Conservation (phyloP, 2,329 filamentous ascomycete genomes). For the Trichophyton schoenleinii region DNA sequence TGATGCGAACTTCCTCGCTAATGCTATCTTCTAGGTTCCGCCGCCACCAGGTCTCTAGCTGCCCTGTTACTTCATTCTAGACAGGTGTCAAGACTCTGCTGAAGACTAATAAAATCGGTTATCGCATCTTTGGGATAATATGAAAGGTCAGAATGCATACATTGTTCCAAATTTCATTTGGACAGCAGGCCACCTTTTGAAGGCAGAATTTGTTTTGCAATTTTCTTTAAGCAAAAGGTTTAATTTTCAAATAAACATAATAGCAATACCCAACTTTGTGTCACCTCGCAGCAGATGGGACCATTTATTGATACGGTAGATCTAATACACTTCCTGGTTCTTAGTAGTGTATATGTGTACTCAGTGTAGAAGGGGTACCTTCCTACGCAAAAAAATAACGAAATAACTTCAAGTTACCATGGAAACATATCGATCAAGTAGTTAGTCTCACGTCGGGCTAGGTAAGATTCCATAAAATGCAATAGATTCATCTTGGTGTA, state of each 20-base stretch:
- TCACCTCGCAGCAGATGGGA: neutral
- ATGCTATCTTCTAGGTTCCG: constrained; percentile 30
- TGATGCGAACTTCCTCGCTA: neutral
- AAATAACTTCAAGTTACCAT: neutral
- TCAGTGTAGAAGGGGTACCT: too few relatives aligned
- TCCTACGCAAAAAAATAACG: neutral
- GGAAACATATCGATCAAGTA: neutral
- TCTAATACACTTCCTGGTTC: neutral
- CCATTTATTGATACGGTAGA: neutral
- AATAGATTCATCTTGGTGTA: neutral
- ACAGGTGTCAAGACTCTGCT: neutral
- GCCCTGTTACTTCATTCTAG: neutral
- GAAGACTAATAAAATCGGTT: neutral
- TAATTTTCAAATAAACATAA: neutral
- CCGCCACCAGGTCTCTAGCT: constrained; percentile 39
- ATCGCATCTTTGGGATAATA: neutral
- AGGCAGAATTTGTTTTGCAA: neutral
- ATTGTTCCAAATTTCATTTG: neutral
- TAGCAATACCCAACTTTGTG: neutral
- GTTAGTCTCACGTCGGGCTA: neutral
- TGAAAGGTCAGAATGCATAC: neutral
- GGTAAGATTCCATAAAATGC: neutral
- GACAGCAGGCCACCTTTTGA: neutral
- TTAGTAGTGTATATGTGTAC: too few relatives aligned
- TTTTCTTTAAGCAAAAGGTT: neutral